Conservation (phyloP, 2,329 filamentous ascomycete species). For the Penicillium sp. region DNA sequence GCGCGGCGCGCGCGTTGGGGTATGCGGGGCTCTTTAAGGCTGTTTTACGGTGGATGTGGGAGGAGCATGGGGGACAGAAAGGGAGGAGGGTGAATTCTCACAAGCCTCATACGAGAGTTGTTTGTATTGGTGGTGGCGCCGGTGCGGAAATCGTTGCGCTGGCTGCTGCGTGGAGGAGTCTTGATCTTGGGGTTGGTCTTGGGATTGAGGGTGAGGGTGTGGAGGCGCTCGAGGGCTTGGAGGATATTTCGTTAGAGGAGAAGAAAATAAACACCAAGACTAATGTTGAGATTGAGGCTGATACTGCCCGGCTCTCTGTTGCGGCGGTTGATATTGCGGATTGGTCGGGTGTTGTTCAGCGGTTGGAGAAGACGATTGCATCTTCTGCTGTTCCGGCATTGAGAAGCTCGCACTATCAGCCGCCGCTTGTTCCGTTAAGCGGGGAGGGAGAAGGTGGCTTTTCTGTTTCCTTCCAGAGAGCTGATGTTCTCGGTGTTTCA, state of each 20-base stretch:
- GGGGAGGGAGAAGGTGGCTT: constrained; percentile 18
- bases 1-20: constrained; percentile 79
- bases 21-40: constrained; percentile 68
- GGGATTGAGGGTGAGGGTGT: background rate
- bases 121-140: constrained; percentile 68
- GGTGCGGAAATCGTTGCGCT: constrained; percentile 70
- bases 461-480: constrained; percentile 50
- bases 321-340: constrained; percentile 80
- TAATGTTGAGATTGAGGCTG: background rate
- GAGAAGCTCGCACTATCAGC: constrained; percentile 32
- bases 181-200: constrained; percentile 28
- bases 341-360: constrained; percentile 68
- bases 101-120: constrained; percentile 38
- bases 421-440: constrained; percentile 31
- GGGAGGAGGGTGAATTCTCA: background rate
- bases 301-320: constrained; percentile 47
- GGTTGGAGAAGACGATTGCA: constrained; percentile 62
- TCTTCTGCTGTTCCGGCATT: constrained; percentile 35
- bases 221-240: constrained; percentile 8
- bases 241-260: constrained; percentile 24
- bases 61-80: background rate
- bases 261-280: background rate
- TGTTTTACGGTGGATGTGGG: constrained; percentile 33
- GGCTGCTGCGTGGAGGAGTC: constrained; percentile 55
- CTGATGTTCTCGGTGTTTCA: constrained; percentile 55